Evolutionary conservation across 495 filamentous ascomycete species (phyloP).

Genomic region (Penicillium fimorum): DNA sequence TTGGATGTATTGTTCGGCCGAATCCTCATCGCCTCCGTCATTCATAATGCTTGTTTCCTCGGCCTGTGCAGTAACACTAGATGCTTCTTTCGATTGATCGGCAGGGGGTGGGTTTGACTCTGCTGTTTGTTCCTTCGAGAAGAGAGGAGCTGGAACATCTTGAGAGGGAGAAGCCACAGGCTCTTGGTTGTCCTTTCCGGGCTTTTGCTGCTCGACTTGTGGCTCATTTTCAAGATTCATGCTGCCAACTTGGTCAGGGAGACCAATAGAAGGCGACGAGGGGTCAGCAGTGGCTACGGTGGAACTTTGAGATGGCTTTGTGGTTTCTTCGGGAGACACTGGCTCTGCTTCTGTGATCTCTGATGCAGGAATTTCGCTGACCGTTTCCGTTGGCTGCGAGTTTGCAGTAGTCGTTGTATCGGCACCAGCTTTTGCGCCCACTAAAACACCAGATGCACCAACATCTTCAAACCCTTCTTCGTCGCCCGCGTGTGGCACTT

Average conservation of each 20-base stretch:
- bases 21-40: conserved; percentile 35
- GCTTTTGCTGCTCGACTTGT: conserved; percentile 8
- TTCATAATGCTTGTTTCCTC: conserved; percentile 19
- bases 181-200: conserved; percentile 13
- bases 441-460: conserved; percentile 62
- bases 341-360: conserved; percentile 22
- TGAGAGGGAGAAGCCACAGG: conserved; percentile 56
- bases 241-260: conserved; percentile 50
- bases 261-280: conserved; percentile 49
- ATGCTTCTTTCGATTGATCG: conserved; percentile 27
- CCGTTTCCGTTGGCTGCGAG: conserved; percentile 1
- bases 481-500: conserved; percentile 75
- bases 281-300: conserved; percentile 29
- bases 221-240: conserved; percentile 49
- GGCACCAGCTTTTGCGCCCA: conserved; percentile 57
- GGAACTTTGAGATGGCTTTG: conserved; percentile 10
- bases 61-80: conserved; percentile 22
- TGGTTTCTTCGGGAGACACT: conserved; percentile 18
- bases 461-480: conserved; percentile 97
- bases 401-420: conserved; percentile 28
- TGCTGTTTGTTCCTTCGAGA: conserved; percentile 37
- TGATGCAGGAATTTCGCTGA: neutral
- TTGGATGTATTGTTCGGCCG: conserved; percentile 48
- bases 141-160: conserved; percentile 68
- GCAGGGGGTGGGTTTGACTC: conserved; percentile 16